These are phyloP conservation scores for Bonia amplexicaulis DNA, from an alignment of 176 grass and related monocot genomes.

Conservation along the genomic window DNA sequence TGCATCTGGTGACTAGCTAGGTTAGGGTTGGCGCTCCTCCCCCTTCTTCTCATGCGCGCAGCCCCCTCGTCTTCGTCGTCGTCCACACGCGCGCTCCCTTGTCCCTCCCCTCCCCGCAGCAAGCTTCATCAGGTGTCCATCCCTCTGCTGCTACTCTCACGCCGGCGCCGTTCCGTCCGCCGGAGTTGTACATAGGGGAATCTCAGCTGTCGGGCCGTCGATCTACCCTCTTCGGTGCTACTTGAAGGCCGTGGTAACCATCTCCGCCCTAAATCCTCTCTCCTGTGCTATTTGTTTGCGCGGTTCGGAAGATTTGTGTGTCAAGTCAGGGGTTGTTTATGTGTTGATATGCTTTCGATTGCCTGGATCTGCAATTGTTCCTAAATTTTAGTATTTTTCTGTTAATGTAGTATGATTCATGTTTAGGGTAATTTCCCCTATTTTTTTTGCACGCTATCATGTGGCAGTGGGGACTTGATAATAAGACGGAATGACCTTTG, in stretches of 20 bases:
- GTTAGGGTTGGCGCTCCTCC: conserved; percentile 19
- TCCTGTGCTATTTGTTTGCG: not conserved
- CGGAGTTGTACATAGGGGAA: not conserved
- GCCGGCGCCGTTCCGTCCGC: not conserved
- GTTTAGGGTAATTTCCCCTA: not conserved
- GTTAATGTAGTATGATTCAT: not conserved
- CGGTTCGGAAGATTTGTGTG: not conserved
- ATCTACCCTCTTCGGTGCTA: not conserved
- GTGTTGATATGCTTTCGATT: not conserved
- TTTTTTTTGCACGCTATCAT: not conserved
- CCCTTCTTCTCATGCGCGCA: not conserved
- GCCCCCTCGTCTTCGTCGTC: not conserved
- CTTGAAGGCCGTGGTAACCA: not conserved
- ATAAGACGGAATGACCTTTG: not conserved
- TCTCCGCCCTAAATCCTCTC: not conserved
- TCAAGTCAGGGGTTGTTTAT: not conserved
- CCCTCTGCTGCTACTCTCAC: not conserved
- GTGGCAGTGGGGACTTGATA: not conserved
- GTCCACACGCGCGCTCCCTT: not conserved
- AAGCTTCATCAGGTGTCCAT: not conserved
- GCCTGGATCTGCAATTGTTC: not conserved
- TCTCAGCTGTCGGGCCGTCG: not conserved
- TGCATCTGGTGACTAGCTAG: not conserved
- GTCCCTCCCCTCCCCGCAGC: not conserved
- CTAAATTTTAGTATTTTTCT: not conserved